These are phyloP conservation scores for Acanthamoeba divionensis DNA, from an alignment of 208 protist genomes.

Conservation along the genomic window DNA sequence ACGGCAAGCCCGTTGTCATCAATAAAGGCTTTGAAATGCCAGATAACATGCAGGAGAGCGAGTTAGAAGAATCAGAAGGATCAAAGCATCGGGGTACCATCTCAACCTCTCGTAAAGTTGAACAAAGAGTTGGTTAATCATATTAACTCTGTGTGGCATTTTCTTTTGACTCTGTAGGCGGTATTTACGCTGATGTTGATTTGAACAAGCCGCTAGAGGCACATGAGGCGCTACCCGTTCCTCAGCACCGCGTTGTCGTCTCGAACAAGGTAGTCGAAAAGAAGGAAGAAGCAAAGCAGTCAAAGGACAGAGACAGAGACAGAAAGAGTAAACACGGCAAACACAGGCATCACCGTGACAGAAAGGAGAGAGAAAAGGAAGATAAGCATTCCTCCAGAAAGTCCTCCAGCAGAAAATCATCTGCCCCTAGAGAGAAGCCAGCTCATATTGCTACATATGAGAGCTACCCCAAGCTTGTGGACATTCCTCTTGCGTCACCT, in stretches of 20 bases:
- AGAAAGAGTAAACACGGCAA: not conserved
- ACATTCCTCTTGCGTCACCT: not conserved
- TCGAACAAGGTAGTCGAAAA: not conserved
- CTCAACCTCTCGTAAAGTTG: not conserved
- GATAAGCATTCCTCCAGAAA: not conserved
- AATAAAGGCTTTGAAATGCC: constrained; percentile 27
- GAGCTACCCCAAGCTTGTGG: not conserved
- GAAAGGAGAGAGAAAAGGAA: not conserved
- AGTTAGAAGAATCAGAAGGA: not conserved
- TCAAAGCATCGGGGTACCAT: not conserved
- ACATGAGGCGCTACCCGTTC: not conserved
- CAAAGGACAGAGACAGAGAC: not conserved
- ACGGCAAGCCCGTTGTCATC: not conserved
- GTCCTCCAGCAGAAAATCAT: not conserved
- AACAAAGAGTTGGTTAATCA: not conserved
- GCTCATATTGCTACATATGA: not conserved
- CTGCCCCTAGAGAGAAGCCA: not conserved
- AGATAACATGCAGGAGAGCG: constrained; percentile 8
- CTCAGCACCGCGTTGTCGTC: not conserved
- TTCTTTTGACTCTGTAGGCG: not conserved
- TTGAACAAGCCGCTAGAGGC: not conserved
- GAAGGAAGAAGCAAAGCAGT: not conserved
- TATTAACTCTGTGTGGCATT: no score
- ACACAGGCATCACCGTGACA: not conserved
- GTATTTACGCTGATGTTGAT: constrained; percentile 27